Conservation (phyloP, 805 yeast genomes). For the Saccharomycopsis olivae region DNA sequence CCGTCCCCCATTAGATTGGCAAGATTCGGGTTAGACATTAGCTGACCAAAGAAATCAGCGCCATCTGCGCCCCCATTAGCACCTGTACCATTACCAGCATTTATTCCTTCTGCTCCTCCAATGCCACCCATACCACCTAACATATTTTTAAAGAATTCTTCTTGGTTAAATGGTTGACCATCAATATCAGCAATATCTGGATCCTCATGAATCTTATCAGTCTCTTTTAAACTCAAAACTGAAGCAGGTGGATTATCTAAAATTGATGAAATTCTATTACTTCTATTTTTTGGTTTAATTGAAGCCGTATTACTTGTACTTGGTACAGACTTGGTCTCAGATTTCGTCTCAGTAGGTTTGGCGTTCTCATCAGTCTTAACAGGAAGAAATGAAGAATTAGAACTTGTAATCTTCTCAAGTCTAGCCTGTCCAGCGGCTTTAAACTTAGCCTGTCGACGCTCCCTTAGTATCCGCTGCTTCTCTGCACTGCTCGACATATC, state of each 20-base stretch:
- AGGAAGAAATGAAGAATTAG: conserved; percentile 15
- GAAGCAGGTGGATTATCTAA: conserved; percentile 8
- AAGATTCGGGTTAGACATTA: conserved; percentile 5
- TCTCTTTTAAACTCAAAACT: background rate
- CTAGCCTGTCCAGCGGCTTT: conserved; percentile 10
- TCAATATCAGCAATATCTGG: conserved; percentile 6
- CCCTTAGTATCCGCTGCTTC: conserved; percentile 16
- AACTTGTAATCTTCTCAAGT: conserved; percentile 16
- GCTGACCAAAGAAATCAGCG: conserved; percentile 5
- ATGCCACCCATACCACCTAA: background rate
- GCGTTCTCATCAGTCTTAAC: background rate
- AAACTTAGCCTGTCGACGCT: conserved; percentile 18
- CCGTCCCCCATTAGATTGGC: conserved; percentile 1
- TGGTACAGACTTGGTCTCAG: background rate
- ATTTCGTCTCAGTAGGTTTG: too few species aligned
- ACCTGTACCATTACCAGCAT: background rate
- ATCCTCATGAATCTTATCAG: conserved; percentile 1
- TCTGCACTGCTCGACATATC: too few species aligned
- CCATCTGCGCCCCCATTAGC: background rate
- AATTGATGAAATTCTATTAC: conserved; percentile 16
- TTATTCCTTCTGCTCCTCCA: background rate
- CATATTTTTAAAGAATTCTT: background rate
- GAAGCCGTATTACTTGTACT: background rate
- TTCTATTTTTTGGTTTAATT: conserved; percentile 1
- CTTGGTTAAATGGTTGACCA: background rate